Conservation (phyloP, 345 rosid genomes). For the Durio zibethinus region DNA sequence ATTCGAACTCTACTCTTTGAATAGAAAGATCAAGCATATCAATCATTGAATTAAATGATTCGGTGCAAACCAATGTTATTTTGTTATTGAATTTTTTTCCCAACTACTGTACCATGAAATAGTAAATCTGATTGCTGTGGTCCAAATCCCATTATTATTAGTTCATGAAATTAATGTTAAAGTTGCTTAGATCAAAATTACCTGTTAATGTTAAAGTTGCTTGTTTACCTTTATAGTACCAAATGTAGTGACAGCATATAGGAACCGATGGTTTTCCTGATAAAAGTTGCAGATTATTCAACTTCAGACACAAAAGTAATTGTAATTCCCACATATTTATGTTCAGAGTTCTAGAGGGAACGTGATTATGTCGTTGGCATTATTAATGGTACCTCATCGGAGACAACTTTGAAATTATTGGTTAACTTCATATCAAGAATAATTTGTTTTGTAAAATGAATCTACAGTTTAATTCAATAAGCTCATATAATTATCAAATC, state of each 20-base stretch:
- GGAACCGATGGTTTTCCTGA: not conserved
- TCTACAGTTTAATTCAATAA: too few relatives aligned
- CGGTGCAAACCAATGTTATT: too few relatives aligned
- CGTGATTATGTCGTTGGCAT: not conserved
- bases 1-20: too few relatives aligned
- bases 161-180: not conserved
- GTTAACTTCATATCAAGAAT: not conserved
- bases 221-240: not conserved
- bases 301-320: not conserved
- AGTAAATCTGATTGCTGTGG: not conserved
- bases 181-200: too few relatives aligned
- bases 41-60: too few relatives aligned
- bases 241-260: not conserved
- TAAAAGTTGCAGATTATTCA: not conserved
- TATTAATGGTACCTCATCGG: not conserved
- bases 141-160: not conserved
- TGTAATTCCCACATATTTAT: not conserved
- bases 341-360: not conserved
- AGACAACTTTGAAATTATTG: slow-evolving; percentile 10
- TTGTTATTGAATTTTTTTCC: not conserved
- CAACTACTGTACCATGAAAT: not conserved
- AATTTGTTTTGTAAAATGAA: not conserved
- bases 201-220: not conserved
- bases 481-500: too few relatives aligned
- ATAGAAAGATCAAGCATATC: too few relatives aligned